Percentiles rank a stretch among this genome's conserved stretches.
Evolutionary conservation across 805 yeast species (phyloP).

Genomic region (Peterozyma toletana): DNA sequence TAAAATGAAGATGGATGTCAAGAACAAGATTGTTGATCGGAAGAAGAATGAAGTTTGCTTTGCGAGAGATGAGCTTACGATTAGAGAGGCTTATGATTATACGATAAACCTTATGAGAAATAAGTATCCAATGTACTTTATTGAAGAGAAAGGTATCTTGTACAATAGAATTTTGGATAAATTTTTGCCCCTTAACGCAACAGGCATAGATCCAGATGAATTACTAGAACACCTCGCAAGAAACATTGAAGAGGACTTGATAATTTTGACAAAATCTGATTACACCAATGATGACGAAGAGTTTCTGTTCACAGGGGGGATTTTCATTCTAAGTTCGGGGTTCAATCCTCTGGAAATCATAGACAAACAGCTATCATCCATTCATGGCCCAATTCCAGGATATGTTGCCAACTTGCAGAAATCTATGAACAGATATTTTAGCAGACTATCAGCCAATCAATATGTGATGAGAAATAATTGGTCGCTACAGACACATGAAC

Average conservation of each 20-base stretch:
- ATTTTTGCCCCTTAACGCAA: slow-evolving; percentile 24
- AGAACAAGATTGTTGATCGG: slow-evolving; percentile 24
- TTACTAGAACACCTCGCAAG: slow-evolving; percentile 12
- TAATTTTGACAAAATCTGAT: slow-evolving; percentile 39
- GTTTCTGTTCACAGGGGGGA: slow-evolving; percentile 49
- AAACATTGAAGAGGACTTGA: slow-evolving; percentile 56
- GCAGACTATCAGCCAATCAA: slow-evolving; percentile 38
- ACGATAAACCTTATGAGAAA: slow-evolving; percentile 30
- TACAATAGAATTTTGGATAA: slow-evolving; percentile 35
- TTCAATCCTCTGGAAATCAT: slow-evolving; percentile 55
- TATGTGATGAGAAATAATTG: slow-evolving; percentile 54
- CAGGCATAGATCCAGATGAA: slow-evolving; percentile 8
- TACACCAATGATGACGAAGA: slow-evolving; percentile 30
- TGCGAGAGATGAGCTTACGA: slow-evolving; percentile 24
- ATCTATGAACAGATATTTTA: slow-evolving; percentile 56
- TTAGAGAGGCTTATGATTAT: slow-evolving; percentile 43
- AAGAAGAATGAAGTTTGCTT: slow-evolving; percentile 26
- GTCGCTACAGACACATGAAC: slow-evolving; percentile 57
- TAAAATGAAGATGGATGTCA: slow-evolving; percentile 31
- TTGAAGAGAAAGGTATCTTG: slow-evolving; percentile 17
- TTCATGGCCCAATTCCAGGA: slow-evolving; percentile 62
- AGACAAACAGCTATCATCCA: slow-evolving; percentile 45
- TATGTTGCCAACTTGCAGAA: slow-evolving; percentile 41
- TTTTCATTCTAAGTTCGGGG: slow-evolving; percentile 64
- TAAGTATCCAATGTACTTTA: slow-evolving; percentile 51